phyloP scores from a whole-genome alignment of 208 protist species.

The Crithidia sp. region DNA sequence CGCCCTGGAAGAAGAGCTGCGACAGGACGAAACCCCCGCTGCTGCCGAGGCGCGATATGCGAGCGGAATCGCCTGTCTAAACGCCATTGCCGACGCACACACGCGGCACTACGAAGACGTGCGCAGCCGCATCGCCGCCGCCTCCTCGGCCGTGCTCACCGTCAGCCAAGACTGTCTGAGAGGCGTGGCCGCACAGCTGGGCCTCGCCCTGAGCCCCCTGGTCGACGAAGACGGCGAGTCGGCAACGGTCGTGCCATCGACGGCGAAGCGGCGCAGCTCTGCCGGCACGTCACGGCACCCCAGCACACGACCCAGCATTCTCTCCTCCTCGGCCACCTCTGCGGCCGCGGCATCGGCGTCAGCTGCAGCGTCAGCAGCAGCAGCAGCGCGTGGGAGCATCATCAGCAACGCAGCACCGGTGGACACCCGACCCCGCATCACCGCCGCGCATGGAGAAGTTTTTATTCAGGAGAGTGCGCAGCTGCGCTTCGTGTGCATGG shows the following conservation, averaged over 20 bases:
- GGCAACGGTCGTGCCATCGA: neutral
- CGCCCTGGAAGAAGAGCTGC: slow-evolving; percentile 41
- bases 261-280: slow-evolving; percentile 5
- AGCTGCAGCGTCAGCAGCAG: neutral
- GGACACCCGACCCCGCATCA: slow-evolving; percentile 8
- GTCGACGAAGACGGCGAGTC: slow-evolving; percentile 5
- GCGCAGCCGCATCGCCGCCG: slow-evolving; percentile 31
- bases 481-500: slow-evolving; percentile 28
- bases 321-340: slow-evolving; percentile 1
- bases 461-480: slow-evolving; percentile 19
- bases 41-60: slow-evolving; percentile 67
- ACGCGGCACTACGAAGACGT: slow-evolving; percentile 59
- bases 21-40: slow-evolving; percentile 47
- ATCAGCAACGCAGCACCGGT: neutral
- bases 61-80: slow-evolving; percentile 56
- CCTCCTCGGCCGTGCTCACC: slow-evolving; percentile 26
- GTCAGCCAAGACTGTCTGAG: slow-evolving; percentile 20
- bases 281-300: neutral
- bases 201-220: slow-evolving; percentile 11
- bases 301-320: slow-evolving; percentile 10
- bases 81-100: slow-evolving; percentile 64
- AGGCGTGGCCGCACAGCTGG: slow-evolving; percentile 21
- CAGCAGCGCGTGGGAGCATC: neutral
- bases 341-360: neutral
- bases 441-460: slow-evolving; percentile 18